A percentile compares a stretch with the other conserved stretches of the same genome.
These are phyloP conservation scores for Candida sanyaensis DNA, from an alignment of 1,139 yeast genomes.

Conservation along the genomic window DNA sequence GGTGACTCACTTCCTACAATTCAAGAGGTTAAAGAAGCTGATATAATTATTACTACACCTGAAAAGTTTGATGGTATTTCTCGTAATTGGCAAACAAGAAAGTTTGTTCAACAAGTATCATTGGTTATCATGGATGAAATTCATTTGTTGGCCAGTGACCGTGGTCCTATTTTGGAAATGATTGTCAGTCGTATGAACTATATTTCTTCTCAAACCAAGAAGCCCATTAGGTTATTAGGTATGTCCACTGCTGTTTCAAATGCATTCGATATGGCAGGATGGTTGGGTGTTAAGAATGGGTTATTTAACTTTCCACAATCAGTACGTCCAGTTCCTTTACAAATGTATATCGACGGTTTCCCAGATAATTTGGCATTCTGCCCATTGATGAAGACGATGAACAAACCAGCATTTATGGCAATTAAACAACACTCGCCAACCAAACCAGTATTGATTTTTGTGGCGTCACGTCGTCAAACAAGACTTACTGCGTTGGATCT, in stretches of 20 bases:
- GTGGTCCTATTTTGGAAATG: conserved; percentile 98
- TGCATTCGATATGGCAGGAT: conserved; percentile 97
- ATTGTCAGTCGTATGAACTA: conserved; percentile 98
- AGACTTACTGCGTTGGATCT: conserved; percentile 91
- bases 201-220: conserved; percentile 72
- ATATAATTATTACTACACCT: conserved; percentile 93
- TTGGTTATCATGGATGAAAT: conserved; percentile 97
- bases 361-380: conserved; percentile 93
- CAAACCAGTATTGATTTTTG: conserved; percentile 92
- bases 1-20: conserved; percentile 97
- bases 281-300: conserved; percentile 92
- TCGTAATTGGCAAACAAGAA: conserved; percentile 96
- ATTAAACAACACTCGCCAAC: conserved; percentile 92
- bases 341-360: conserved; percentile 97
- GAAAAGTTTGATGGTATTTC: conserved; percentile 99
- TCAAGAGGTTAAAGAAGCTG: conserved; percentile 81
- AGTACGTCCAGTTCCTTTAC: conserved; percentile 96
- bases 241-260: conserved; percentile 98
- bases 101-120: conserved; percentile 88
- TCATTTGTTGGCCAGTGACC: conserved; percentile 93
- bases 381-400: conserved; percentile 97
- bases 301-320: conserved; percentile 92
- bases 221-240: conserved; percentile 81
- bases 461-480: conserved; percentile 96
- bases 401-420: conserved; percentile 96